Evolutionary conservation across 345 rosid genomes (phyloP).

Genomic region (Hibiscus syriacus): DNA sequence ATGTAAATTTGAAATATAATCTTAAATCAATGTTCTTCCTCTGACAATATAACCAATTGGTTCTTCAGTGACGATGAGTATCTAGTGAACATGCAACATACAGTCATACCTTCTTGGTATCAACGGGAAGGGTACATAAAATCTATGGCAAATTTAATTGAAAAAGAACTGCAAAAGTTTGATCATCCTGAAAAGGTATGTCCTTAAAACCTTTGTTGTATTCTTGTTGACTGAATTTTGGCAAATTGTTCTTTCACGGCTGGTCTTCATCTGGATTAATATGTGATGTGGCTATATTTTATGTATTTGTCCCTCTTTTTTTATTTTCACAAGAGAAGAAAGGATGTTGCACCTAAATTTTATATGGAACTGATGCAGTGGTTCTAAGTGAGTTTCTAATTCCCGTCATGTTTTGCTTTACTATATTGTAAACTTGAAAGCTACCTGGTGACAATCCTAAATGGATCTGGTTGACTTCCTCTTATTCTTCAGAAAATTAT

Average conservation of each 20-base stretch:
- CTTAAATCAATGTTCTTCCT: conserved; percentile 12
- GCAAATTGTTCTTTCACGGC: not conserved
- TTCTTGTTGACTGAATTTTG: conserved; percentile 2
- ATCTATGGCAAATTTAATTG: conserved; percentile 78
- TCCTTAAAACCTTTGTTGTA: not conserved
- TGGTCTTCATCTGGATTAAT: not conserved
- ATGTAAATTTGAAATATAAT: not conserved
- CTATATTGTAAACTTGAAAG: not conserved
- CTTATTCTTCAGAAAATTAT: not conserved
- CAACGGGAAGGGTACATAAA: conserved; percentile 95
- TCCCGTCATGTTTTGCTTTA: not conserved
- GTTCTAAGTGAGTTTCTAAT: not conserved
- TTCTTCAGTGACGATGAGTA: conserved; percentile 85
- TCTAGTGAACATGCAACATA: conserved; percentile 97
- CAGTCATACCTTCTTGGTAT: conserved; percentile 98
- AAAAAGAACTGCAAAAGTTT: conserved; percentile 63
- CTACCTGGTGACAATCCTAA: not conserved
- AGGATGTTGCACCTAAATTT: not conserved
- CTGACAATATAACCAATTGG: conserved; percentile 18
- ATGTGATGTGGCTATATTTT: not conserved
- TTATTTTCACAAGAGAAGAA: not conserved
- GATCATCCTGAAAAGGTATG: conserved; percentile 63
- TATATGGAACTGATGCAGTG: not conserved
- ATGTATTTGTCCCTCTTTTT: not conserved
- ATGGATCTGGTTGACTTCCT: not conserved